Conservation (phyloP, 208 protist species). For the Phytomonas francai region DNA sequence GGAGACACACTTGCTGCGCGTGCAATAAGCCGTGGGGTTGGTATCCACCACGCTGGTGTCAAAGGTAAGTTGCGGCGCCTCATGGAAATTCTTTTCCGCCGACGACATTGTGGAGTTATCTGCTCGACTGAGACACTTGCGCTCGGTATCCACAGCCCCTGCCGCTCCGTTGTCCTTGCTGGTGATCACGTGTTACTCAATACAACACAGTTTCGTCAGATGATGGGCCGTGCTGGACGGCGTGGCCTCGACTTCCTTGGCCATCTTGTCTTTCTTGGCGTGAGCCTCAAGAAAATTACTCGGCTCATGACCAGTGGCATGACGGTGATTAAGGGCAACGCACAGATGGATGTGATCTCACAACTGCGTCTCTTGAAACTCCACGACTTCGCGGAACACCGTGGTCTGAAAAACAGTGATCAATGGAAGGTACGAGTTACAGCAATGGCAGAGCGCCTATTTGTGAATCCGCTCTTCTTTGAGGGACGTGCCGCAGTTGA, state of each 20-base stretch:
- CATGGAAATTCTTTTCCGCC: conserved; percentile 92
- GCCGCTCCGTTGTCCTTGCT: conserved; percentile 90
- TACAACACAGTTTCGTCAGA: conserved; percentile 91
- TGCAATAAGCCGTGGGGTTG: conserved; percentile 83
- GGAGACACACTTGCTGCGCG: conserved; percentile 61
- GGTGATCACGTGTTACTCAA: conserved; percentile 91
- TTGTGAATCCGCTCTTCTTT: conserved; percentile 82
- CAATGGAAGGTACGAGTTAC: conserved; percentile 41
- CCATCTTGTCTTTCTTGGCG: conserved; percentile 90
- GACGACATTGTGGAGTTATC: conserved; percentile 83
- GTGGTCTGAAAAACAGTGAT: conserved; percentile 38
- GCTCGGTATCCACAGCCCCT: conserved; percentile 95
- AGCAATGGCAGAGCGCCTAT: conserved; percentile 60
- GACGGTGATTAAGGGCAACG: conserved; percentile 88
- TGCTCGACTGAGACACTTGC: conserved; percentile 92
- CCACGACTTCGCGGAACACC: conserved; percentile 60
- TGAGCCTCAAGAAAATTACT: conserved; percentile 85
- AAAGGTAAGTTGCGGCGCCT: conserved; percentile 78
- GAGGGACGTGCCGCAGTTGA: conserved; percentile 48
- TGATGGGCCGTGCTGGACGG: conserved; percentile 93
- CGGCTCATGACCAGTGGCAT: conserved; percentile 88
- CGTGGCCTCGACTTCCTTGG: conserved; percentile 92
- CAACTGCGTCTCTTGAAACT: conserved; percentile 82
- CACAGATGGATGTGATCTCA: conserved; percentile 78
- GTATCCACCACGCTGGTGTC: conserved; percentile 89